These are phyloP conservation scores for Helianthus tuberosus DNA, from an alignment of 129 eudicot species.

Conservation along the genomic window DNA sequence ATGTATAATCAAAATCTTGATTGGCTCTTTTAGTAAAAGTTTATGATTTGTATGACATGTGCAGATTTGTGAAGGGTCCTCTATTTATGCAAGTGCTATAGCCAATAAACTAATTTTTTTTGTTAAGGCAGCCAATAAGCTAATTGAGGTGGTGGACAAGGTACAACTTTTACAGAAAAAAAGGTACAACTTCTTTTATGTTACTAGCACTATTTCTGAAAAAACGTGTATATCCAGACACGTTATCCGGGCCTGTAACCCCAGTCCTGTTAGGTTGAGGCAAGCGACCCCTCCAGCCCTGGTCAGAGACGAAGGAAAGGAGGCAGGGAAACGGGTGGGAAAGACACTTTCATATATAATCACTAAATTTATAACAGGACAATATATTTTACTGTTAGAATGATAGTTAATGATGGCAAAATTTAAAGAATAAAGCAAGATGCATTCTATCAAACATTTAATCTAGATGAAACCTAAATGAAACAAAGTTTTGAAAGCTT, in stretches of 20 bases:
- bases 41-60: conserved; percentile 29
- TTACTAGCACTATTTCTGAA: conserved; percentile 12
- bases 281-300: too few species aligned
- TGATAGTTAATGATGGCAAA: too few species aligned
- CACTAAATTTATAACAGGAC: not conserved
- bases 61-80: conserved; percentile 95
- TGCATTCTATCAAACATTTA: too few species aligned
- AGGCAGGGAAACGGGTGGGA: too few species aligned
- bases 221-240: not conserved
- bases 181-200: conserved; percentile 26
- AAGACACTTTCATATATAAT: not conserved
- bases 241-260: too few species aligned
- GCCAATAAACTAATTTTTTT: conserved; percentile 38
- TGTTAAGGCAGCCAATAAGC: conserved; percentile 32
- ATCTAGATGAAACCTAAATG: too few species aligned
- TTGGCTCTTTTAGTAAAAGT: conserved; percentile 9
- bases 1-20: not conserved
- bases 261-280: not conserved
- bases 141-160: conserved; percentile 87
- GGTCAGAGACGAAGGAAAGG: too few species aligned
- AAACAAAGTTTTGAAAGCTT: too few species aligned
- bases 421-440: too few species aligned
- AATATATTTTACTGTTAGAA: too few species aligned
- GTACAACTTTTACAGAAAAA: not conserved
- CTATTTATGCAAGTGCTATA: conserved; percentile 88